Base-by-base conservation (phyloP, 768 basidiomycete species). In the Leccinum fibrillosum region DNA sequence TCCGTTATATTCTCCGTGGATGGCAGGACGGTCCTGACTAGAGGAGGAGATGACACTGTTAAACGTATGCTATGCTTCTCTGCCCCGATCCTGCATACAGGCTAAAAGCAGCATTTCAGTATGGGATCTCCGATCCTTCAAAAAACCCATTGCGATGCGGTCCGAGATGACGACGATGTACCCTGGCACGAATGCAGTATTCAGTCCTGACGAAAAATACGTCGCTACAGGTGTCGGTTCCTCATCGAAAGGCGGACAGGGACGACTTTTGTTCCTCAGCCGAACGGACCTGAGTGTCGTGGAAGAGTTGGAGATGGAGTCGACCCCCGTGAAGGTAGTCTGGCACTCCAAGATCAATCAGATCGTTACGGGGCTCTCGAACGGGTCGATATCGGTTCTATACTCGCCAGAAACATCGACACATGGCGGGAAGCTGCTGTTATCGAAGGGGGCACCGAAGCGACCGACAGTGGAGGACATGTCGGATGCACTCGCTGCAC, bases 271-370 rank as follows among this genome's bases (percentile, higher is more conserved):
- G 56, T 86, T 96, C 66, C 69, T 98, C 73, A 77, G 78, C 57
- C 87, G 87, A 68, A 83, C 87, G 56, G 81, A 79, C 39, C 74
- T 97, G 47, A 86, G 86, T 59, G 80, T 86, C 50, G 84, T 78
- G 54, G 88, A 88, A 74, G 79, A 80, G 45, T 64, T 93, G 47
- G 83, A 80, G 56, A 83, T 90, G 65, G 86, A 86, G 47, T 80
- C 86, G 25, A 90, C 86, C 35, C 94, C 97, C 10, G 91, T 99
- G 56, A 90, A 88, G 68, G 91, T 98, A 2, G 75, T 82, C 26
- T 99, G 97, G 97, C 97, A 98, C 76, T 85, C 92, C 6, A 92
- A 91, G 74, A 98, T 99, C 79, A 99, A 99, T 77, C 72, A 98
- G 90, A 91, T 99, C 67, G 78, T 98, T 58, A 81, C 90, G 39